Evolutionary conservation across 495 filamentous ascomycete genomes (phyloP).

Genomic region (Bacidia gigantensis): DNA sequence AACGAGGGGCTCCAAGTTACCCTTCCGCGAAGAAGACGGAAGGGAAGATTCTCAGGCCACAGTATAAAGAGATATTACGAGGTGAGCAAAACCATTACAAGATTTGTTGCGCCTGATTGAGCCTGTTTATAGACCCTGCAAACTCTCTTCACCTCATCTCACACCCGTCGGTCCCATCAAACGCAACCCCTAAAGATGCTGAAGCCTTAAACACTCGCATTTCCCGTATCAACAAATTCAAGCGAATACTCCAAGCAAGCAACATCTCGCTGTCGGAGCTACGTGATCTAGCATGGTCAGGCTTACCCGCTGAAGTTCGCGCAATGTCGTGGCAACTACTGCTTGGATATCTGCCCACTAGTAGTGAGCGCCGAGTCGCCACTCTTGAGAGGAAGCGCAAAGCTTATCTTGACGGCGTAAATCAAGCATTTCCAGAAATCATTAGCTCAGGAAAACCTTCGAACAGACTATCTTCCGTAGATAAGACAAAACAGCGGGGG

Average conservation of each 20-base stretch:
- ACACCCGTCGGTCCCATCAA: conserved; percentile 59
- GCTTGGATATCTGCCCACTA: conserved; percentile 88
- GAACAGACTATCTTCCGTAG: conserved; percentile 25
- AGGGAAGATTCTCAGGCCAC: conserved; percentile 87
- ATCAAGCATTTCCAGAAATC: conserved; percentile 70
- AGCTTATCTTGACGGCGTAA: conserved; percentile 91
- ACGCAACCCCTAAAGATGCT: conserved; percentile 68
- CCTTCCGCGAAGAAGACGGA: conserved; percentile 76
- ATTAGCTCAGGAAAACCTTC: conserved; percentile 23
- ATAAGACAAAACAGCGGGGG: conserved; percentile 48
- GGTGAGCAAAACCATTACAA: conserved; percentile 27
- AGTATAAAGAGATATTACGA: conserved; percentile 91
- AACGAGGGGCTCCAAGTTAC: conserved; percentile 75
- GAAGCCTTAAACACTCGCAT: conserved; percentile 81
- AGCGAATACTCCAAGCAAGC: conserved; percentile 79
- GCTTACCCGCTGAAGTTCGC: conserved; percentile 84
- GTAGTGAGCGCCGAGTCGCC: conserved; percentile 76
- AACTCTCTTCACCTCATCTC: conserved; percentile 91
- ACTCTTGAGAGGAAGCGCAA: conserved; percentile 91
- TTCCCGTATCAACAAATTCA: conserved; percentile 96
- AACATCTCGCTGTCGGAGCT: conserved; percentile 76
- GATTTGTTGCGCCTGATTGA: neutral
- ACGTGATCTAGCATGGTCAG: conserved; percentile 77
- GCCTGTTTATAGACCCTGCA: conserved; percentile 56
- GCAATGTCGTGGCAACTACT: conserved; percentile 97